phyloP scores from a whole-genome alignment of 352 stramenopile species.

The Pythium grandisporangium region DNA sequence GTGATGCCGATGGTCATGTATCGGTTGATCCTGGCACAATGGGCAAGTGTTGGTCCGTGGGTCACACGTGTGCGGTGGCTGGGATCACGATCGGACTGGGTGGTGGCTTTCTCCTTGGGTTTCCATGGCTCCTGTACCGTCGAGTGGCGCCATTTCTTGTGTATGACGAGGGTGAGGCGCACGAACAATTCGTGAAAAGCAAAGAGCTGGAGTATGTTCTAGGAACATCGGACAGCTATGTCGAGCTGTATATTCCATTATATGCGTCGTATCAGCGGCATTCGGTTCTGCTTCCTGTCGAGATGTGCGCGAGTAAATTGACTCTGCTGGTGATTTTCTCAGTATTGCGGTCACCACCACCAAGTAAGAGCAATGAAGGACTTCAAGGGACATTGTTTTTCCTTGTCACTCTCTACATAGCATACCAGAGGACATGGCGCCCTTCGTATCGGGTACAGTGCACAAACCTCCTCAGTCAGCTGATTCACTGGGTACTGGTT shows the following conservation, averaged over 20 bases:
- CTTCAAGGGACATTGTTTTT: slow-evolving; percentile 41
- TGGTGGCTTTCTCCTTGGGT: slow-evolving; percentile 29
- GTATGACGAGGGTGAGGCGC: slow-evolving; percentile 14
- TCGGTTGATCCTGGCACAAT: slow-evolving; percentile 35
- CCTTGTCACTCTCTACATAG: slow-evolving; percentile 11
- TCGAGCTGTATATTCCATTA: slow-evolving; percentile 46
- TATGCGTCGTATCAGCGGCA: slow-evolving; percentile 34
- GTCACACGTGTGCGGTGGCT: slow-evolving; percentile 18
- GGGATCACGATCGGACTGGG: slow-evolving; percentile 23
- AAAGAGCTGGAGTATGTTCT: slow-evolving; percentile 56
- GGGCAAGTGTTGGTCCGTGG: slow-evolving; percentile 15
- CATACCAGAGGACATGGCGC: slow-evolving; percentile 12
- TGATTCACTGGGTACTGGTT: slow-evolving; percentile 30
- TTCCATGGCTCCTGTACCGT: slow-evolving; percentile 26
- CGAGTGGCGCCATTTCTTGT: slow-evolving; percentile 23
- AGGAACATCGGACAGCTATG: slow-evolving; percentile 38
- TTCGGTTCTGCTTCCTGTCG: slow-evolving; percentile 18
- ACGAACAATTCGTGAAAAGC: slow-evolving; percentile 35
- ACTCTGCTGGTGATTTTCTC: slow-evolving; percentile 38
- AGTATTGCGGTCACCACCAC: slow-evolving; percentile 28
- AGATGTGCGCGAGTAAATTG: slow-evolving; percentile 38
- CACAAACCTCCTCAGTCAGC: slow-evolving; percentile 20
- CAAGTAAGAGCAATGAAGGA: slow-evolving; percentile 29
- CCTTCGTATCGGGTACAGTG: slow-evolving; percentile 24
- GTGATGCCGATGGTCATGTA: slow-evolving; percentile 21